phyloP scores from a whole-genome alignment of 345 rosid genomes.

The Heritiera fomes region DNA sequence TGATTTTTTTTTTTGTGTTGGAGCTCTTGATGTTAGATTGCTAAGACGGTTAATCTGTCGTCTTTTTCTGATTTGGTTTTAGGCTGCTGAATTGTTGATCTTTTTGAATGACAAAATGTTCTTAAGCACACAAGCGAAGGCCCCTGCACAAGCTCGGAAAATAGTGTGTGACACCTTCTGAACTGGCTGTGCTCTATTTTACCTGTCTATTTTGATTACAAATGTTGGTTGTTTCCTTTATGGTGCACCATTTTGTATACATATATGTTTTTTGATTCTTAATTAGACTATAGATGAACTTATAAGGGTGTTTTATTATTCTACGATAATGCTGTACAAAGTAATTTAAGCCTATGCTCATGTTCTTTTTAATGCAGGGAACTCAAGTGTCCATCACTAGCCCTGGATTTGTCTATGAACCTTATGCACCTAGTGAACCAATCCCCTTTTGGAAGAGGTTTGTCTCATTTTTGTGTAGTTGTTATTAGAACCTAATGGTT shows the following conservation, averaged over 20 bases:
- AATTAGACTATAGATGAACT: neutral
- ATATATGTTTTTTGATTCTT: neutral
- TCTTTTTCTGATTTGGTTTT: slow-evolving; percentile 27
- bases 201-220: slow-evolving; percentile 1
- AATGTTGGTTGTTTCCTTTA: neutral
- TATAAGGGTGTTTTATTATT: slow-evolving; percentile 3
- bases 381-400: slow-evolving; percentile 67
- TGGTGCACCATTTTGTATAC: neutral
- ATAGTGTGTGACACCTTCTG: slow-evolving; percentile 39
- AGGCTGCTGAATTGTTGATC: slow-evolving; percentile 52
- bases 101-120: slow-evolving; percentile 48
- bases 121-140: slow-evolving; percentile 51
- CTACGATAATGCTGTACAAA: neutral
- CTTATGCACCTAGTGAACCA: slow-evolving; percentile 63
- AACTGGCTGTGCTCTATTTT: neutral
- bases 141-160: slow-evolving; percentile 66
- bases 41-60: neutral
- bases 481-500: neutral
- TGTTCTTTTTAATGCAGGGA: slow-evolving; percentile 50
- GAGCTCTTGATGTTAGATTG: neutral
- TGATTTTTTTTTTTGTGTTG: neutral
- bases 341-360: slow-evolving; percentile 21
- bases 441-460: slow-evolving; percentile 88
- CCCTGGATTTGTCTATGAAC: slow-evolving; percentile 92
- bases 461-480: slow-evolving; percentile 11